Conservation (phyloP, 2,329 filamentous ascomycete species). For the Paramyrothecium roridum region DNA sequence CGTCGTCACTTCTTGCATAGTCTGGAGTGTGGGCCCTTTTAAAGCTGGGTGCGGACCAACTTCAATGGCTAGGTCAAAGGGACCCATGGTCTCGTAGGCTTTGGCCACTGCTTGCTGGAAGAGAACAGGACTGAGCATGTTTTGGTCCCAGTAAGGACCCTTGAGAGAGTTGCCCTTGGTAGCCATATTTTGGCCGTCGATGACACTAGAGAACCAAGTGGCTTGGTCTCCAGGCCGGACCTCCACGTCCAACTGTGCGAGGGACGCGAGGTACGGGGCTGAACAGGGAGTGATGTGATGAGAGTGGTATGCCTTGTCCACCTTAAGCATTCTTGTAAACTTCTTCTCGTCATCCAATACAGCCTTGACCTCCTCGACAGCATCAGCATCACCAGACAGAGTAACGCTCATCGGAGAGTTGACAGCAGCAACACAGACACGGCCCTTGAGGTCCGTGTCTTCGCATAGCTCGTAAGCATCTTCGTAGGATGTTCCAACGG, state of each 20-base stretch:
- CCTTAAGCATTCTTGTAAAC: slow-evolving; percentile 31
- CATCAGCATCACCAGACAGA: slow-evolving; percentile 25
- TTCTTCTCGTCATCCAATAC: slow-evolving; percentile 16
- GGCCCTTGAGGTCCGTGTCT: slow-evolving; percentile 9
- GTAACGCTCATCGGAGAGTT: slow-evolving; percentile 19
- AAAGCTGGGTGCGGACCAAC: background rate
- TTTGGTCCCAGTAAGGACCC: background rate
- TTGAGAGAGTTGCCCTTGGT: background rate
- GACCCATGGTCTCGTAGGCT: background rate
- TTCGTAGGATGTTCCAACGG: slow-evolving; percentile 15
- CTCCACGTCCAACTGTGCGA: background rate
- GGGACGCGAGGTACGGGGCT: background rate
- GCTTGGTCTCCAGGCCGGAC: background rate
- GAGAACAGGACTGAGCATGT: background rate
- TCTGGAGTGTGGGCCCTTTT: background rate
- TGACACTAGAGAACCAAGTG: background rate
- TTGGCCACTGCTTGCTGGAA: background rate
- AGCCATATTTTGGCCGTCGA: background rate
- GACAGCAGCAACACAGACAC: slow-evolving; percentile 18
- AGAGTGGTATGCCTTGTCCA: slow-evolving; percentile 18
- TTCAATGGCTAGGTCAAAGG: background rate
- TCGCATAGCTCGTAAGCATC: slow-evolving; percentile 7
- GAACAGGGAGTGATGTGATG: background rate
- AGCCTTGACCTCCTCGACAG: slow-evolving; percentile 16
- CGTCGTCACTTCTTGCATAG: background rate